Percentiles rank a stretch among this genome's conserved stretches.
Evolutionary conservation across 371 early-diverging fungal species (phyloP).

Genomic region (Entomophthora muscae): DNA sequence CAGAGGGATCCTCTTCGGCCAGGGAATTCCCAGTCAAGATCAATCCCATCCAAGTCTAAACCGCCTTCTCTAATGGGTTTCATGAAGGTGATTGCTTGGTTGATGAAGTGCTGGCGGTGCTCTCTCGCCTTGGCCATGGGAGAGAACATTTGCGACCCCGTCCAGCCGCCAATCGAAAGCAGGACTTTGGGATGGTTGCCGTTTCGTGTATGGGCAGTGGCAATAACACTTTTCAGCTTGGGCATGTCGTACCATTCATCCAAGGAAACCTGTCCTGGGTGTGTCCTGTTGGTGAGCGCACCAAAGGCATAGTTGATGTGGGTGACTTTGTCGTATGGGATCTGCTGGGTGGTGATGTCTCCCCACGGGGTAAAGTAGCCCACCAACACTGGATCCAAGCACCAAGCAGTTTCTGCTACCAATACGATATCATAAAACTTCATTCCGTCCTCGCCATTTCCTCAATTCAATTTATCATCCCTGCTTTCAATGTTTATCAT

Average conservation of each 20-base stretch:
- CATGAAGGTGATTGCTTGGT: constrained; percentile 4
- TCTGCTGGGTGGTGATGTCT: constrained; percentile 15
- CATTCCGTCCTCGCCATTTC: too few relatives aligned
- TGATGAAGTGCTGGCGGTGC: not conserved
- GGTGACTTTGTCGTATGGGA: constrained; percentile 13
- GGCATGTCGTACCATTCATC: not conserved
- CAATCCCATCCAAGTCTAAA: constrained; percentile 30
- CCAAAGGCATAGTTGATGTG: constrained; percentile 6
- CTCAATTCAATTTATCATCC: too few relatives aligned
- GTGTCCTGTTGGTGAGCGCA: not conserved
- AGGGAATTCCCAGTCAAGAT: constrained; percentile 64
- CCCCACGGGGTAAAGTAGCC: constrained; percentile 41
- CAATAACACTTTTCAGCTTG: too few relatives aligned
- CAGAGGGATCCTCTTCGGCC: constrained; percentile 45
- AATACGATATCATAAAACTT: too few relatives aligned
- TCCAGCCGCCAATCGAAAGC: constrained; percentile 59
- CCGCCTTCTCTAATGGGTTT: constrained; percentile 7
- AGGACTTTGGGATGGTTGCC: constrained; percentile 36
- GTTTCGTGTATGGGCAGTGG: too few relatives aligned
- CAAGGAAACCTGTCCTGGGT: not conserved
- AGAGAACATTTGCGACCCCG: constrained; percentile 44
- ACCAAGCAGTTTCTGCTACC: too few relatives aligned
- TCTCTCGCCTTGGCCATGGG: constrained; percentile 20
- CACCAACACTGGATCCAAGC: constrained; percentile 10
- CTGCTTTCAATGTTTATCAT: too few relatives aligned